Conservation (phyloP, 495 filamentous ascomycete species). For the Xylaria castorea region DNA sequence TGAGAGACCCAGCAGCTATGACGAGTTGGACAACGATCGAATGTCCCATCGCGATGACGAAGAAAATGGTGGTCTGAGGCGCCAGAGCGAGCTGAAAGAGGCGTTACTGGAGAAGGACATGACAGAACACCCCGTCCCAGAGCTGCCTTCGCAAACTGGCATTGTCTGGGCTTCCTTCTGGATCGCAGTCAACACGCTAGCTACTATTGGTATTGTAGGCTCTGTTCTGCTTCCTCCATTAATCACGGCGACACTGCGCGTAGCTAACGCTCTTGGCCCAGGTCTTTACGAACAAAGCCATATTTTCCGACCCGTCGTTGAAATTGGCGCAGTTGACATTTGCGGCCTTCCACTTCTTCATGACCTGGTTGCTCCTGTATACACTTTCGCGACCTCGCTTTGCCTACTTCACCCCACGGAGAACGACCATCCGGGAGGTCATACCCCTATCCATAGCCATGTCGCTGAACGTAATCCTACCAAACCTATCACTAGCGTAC, state of each 20-base stretch:
- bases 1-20: constrained; percentile 33
- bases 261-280: constrained; percentile 40
- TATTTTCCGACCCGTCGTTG: constrained; percentile 71
- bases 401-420: constrained; percentile 65
- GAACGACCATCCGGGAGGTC: constrained; percentile 61
- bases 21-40: constrained; percentile 34
- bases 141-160: constrained; percentile 32
- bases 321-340: constrained; percentile 72
- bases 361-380: constrained; percentile 71
- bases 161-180: constrained; percentile 53
- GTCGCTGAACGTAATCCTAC: constrained; percentile 76
- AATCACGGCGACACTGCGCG: background rate
- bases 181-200: constrained; percentile 65
- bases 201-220: constrained; percentile 67
- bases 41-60: constrained; percentile 35
- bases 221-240: constrained; percentile 16
- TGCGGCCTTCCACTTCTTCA: constrained; percentile 75
- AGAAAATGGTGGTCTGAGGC: constrained; percentile 38
- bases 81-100: constrained; percentile 47
- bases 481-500: constrained; percentile 73
- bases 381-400: constrained; percentile 67
- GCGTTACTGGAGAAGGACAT: constrained; percentile 40
- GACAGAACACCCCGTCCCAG: constrained; percentile 28
- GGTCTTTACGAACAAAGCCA: constrained; percentile 81
- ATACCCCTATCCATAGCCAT: constrained; percentile 71